A percentile compares a stretch with the other conserved stretches of the same genome.
phyloP scores from a whole-genome alignment of 2,329 filamentous ascomycete genomes.

The Fusarium sp. region DNA sequence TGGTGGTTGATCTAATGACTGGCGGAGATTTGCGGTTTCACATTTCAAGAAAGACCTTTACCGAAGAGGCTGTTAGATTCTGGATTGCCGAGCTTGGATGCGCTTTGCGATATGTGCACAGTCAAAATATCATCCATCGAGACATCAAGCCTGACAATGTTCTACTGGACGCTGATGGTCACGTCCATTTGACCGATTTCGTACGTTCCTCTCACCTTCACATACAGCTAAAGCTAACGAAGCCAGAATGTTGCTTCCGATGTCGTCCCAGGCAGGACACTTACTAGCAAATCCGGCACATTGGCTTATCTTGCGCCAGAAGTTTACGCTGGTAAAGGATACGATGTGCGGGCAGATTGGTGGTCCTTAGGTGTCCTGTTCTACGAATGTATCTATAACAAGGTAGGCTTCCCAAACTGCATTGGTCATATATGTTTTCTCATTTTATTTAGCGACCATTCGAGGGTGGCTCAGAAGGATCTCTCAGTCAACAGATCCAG shows the following conservation, averaged over 20 bases:
- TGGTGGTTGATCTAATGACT: conserved; percentile 98
- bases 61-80: conserved; percentile 94
- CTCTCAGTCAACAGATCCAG: conserved; percentile 82
- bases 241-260: conserved; percentile 94
- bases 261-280: conserved; percentile 80
- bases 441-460: conserved; percentile 79
- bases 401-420: conserved; percentile 66
- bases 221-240: conserved; percentile 11
- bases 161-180: conserved; percentile 86
- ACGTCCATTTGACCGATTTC: conserved; percentile 98
- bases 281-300: conserved; percentile 97
- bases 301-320: conserved; percentile 96
- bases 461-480: conserved; percentile 87
- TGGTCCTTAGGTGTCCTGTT: conserved; percentile 99
- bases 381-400: conserved; percentile 99
- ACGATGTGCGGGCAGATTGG: conserved; percentile 93
- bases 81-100: conserved; percentile 97
- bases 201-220: conserved; percentile 63
- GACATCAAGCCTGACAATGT: conserved; percentile 96
- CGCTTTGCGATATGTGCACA: conserved; percentile 87
- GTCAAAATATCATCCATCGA: conserved; percentile 88
- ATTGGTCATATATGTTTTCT: conserved; percentile 10
- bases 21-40: conserved; percentile 97
- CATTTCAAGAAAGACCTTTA: conserved; percentile 97
- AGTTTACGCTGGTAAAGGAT: conserved; percentile 91